A percentile compares a stretch with the other conserved stretches of the same genome.
These are phyloP conservation scores for Blastobotrys parvus DNA, from an alignment of 805 yeast genomes.

Conservation along the genomic window DNA sequence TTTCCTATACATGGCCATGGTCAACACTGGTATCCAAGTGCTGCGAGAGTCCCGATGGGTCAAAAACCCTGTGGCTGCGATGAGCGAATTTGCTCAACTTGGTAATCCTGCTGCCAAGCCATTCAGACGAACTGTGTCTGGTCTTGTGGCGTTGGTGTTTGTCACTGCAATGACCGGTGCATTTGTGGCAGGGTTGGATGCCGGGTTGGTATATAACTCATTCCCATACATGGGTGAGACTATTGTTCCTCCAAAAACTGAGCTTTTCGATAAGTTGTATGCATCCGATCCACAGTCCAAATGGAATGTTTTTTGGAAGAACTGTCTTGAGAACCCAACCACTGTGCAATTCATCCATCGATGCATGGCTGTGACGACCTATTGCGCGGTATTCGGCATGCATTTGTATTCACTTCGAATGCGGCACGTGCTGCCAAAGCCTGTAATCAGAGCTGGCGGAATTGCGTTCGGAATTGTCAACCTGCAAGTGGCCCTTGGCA, in stretches of 20 bases:
- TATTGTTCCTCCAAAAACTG: constrained; percentile 68
- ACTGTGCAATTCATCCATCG: constrained; percentile 93
- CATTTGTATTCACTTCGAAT: constrained; percentile 59
- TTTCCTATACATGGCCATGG: constrained; percentile 75
- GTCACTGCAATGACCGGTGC: constrained; percentile 96
- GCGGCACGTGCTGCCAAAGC: constrained; percentile 47
- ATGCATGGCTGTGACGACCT: constrained; percentile 73
- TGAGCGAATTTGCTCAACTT: constrained; percentile 47
- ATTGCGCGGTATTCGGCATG: constrained; percentile 57
- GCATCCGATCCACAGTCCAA: constrained; percentile 45
- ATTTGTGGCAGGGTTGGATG: constrained; percentile 96
- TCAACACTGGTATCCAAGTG: constrained; percentile 83
- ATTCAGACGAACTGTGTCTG: constrained; percentile 48
- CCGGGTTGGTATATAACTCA: constrained; percentile 91
- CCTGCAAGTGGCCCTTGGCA: constrained; percentile 79
- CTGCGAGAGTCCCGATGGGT: constrained; percentile 65
- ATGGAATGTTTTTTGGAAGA: constrained; percentile 67
- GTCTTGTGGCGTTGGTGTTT: constrained; percentile 62
- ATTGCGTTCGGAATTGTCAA: constrained; percentile 76
- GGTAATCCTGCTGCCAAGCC: constrained; percentile 46
- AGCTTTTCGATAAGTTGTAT: constrained; percentile 66
- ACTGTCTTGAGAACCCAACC: constrained; percentile 87
- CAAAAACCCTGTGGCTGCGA: constrained; percentile 52
- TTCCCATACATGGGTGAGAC: constrained; percentile 88
- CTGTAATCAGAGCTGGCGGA: constrained; percentile 49